Conservation (phyloP, 2,329 filamentous ascomycete species). For the Exserohilum turcica region DNA sequence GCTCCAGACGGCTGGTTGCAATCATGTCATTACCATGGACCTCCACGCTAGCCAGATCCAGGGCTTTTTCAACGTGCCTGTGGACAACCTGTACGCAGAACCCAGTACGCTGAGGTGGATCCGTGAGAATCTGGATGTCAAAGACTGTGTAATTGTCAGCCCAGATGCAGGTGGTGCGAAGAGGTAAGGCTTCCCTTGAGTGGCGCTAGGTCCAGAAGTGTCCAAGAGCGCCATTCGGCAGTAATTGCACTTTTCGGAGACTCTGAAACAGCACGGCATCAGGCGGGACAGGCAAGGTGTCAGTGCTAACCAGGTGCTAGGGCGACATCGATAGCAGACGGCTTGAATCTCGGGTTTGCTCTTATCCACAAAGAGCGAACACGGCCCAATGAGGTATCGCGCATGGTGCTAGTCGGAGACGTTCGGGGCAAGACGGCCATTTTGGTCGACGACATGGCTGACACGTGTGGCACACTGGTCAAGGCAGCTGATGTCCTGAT, state of each 20-base stretch:
- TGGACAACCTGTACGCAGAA: slow-evolving; percentile 88
- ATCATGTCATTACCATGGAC: slow-evolving; percentile 95
- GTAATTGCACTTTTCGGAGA: not conserved
- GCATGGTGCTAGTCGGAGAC: slow-evolving; percentile 95
- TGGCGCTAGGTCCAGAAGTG: not conserved
- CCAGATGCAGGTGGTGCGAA: slow-evolving; percentile 95
- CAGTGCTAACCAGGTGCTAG: slow-evolving; percentile 47
- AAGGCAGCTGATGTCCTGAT: slow-evolving; percentile 92
- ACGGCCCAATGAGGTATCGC: slow-evolving; percentile 85
- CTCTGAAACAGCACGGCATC: not conserved
- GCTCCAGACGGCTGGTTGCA: slow-evolving; percentile 92
- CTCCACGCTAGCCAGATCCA: slow-evolving; percentile 92
- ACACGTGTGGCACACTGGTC: slow-evolving; percentile 85
- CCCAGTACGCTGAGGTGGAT: slow-evolving; percentile 93
- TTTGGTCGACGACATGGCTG: slow-evolving; percentile 96
- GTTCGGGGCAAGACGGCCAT: slow-evolving; percentile 91
- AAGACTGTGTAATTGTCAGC: slow-evolving; percentile 90
- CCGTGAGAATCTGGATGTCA: slow-evolving; percentile 77
- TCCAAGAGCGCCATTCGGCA: not conserved
- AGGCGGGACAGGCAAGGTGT: not conserved
- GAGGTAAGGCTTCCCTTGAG: slow-evolving; percentile 56
- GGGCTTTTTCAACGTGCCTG: slow-evolving; percentile 88
- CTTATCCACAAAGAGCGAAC: slow-evolving; percentile 97
- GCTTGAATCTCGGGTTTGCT: slow-evolving; percentile 86
- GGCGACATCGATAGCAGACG: slow-evolving; percentile 90